Conservation (phyloP, 2,329 filamentous ascomycete genomes). For the Chrysosphaeria jannelii region DNA sequence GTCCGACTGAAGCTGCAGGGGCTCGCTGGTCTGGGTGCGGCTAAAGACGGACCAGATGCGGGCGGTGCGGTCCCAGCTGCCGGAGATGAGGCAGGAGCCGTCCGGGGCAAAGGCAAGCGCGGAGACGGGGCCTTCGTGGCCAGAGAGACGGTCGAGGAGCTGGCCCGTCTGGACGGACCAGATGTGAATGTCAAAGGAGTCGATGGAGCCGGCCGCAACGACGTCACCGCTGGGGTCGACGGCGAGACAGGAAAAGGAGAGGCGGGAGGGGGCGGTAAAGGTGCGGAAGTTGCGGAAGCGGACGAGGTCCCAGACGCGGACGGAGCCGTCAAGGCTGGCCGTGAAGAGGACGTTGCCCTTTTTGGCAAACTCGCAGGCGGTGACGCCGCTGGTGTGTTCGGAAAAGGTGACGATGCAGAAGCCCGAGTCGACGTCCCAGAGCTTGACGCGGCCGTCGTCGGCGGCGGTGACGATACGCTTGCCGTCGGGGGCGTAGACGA, state of each 20-base stretch:
- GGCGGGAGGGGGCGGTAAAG: constrained; percentile 70
- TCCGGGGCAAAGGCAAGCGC: constrained; percentile 70
- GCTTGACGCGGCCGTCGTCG: constrained; percentile 93
- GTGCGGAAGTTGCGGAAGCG: constrained; percentile 92
- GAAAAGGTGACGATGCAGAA: constrained; percentile 98
- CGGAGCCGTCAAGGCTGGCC: constrained; percentile 73
- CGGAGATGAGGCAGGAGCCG: constrained; percentile 56
- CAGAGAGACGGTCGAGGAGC: constrained; percentile 63
- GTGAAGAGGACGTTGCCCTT: constrained; percentile 91
- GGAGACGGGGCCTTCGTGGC: constrained; percentile 82
- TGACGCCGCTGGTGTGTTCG: constrained; percentile 83
- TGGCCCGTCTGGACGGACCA: constrained; percentile 98
- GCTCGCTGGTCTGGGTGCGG: constrained; percentile 81
- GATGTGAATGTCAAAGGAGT: constrained; percentile 91
- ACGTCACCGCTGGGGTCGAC: constrained; percentile 96
- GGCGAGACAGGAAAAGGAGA: constrained; percentile 80
- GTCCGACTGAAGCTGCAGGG: constrained; percentile 72
- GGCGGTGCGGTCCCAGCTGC: constrained; percentile 90
- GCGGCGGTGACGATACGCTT: constrained; percentile 78
- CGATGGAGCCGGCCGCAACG: constrained; percentile 75
- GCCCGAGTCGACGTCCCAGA: constrained; percentile 88
- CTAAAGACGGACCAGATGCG: constrained; percentile 90
- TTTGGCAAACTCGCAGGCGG: constrained; percentile 81
- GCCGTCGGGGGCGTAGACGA: constrained; percentile 81
- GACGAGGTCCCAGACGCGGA: constrained; percentile 87